Evolutionary conservation across 2,329 filamentous ascomycete species (phyloP).

Genomic region (Exophiala xenobiotica): DNA sequence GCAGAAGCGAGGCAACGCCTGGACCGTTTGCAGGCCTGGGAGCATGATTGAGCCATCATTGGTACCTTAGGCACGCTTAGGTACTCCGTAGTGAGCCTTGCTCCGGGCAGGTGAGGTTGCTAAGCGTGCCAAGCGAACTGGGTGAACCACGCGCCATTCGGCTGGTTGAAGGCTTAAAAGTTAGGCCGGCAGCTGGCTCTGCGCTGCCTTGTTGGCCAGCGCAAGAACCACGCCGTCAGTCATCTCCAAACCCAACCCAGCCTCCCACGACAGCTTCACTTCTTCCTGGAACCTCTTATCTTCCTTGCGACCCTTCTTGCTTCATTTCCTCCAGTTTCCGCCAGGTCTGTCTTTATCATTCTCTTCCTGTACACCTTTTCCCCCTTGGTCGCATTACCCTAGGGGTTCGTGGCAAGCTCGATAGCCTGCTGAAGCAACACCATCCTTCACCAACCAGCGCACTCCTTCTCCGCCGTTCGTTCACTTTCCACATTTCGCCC

Average conservation of each 20-base stretch:
- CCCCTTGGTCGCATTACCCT: no score
- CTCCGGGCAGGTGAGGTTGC: background rate
- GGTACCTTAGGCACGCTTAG: no score
- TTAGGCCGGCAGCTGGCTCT: background rate
- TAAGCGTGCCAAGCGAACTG: background rate
- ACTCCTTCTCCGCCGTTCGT: constrained; percentile 8
- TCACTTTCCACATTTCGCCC: constrained; percentile 5
- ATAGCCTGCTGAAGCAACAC: no score
- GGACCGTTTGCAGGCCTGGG: no score
- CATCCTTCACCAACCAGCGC: background rate
- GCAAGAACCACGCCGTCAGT: background rate
- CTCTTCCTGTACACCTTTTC: constrained; percentile 3
- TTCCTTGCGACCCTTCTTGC: background rate
- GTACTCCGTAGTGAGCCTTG: background rate
- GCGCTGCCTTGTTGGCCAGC: no score
- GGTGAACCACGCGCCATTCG: background rate
- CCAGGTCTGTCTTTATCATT: background rate
- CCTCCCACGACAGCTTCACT: constrained; percentile 3
- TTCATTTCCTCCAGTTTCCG: background rate
- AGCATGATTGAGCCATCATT: no score
- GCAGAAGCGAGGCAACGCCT: background rate
- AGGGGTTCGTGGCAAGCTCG: no score
- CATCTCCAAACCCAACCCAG: background rate
- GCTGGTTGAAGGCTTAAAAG: background rate
- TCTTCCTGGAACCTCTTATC: background rate